A percentile compares a stretch with the other conserved stretches of the same genome.
Evolutionary conservation across 345 rosid species (phyloP).

Genomic region (Boechera stricta): DNA sequence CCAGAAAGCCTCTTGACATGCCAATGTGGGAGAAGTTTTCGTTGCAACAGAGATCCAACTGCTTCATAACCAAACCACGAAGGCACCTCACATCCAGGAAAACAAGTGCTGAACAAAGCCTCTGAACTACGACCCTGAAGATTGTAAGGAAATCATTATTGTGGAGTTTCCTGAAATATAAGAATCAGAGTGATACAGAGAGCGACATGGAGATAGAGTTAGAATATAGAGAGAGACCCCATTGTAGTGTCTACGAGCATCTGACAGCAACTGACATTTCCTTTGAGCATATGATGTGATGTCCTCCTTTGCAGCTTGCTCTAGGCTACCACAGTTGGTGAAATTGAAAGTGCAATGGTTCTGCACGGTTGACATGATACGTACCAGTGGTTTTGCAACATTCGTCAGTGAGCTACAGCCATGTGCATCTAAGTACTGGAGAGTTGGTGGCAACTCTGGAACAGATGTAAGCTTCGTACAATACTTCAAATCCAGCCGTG

Average conservation of each 20-base stretch:
- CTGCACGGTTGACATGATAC: background rate
- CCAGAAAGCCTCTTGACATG: conserved; percentile 19
- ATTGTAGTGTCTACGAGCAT: conserved; percentile 15
- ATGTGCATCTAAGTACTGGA: conserved; percentile 27
- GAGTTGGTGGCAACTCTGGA: conserved; percentile 32
- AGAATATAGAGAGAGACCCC: conserved; percentile 9
- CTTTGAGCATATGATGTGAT: conserved; percentile 28
- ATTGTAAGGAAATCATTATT: background rate
- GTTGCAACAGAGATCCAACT: conserved; percentile 19
- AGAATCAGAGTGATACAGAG: background rate
- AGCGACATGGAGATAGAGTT: background rate
- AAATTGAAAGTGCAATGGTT: conserved; percentile 29
- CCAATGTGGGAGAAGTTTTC: conserved; percentile 22
- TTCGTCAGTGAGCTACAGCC: conserved; percentile 19
- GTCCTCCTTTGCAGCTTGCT: conserved; percentile 20
- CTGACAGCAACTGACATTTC: conserved; percentile 28
- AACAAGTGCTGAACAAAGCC: conserved; percentile 34
- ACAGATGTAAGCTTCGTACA: conserved; percentile 28
- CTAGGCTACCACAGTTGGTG: conserved; percentile 24
- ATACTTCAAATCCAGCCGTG: conserved; percentile 32
- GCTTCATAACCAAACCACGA: conserved; percentile 23
- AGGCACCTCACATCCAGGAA: conserved; percentile 39
- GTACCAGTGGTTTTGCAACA: conserved; percentile 19
- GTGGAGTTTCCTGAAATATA: background rate
- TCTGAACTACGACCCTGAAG: conserved; percentile 24